These are phyloP conservation scores for Penicillium chermesinum DNA, from an alignment of 495 filamentous ascomycete species.

Conservation along the genomic window DNA sequence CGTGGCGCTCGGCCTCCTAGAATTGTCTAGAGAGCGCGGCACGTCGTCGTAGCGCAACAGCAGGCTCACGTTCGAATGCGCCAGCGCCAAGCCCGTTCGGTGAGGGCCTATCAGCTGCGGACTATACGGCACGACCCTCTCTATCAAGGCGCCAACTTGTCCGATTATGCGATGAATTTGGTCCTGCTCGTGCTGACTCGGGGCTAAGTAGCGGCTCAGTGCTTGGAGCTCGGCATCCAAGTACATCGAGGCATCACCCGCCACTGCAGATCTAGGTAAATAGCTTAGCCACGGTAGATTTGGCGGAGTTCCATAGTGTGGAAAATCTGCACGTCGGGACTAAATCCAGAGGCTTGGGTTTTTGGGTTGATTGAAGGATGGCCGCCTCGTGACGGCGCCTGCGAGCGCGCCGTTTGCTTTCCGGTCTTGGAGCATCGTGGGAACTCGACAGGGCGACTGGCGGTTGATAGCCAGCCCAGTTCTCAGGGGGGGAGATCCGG, in stretches of 20 bases:
- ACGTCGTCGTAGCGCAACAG: conserved; percentile 25
- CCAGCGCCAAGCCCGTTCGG: conserved; percentile 45
- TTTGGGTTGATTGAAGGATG: not conserved
- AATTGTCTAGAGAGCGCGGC: conserved; percentile 11
- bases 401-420: conserved; percentile 7
- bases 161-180: conserved; percentile 23
- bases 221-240: conserved; percentile 46
- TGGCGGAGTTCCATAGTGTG: not conserved
- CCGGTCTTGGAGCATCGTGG: not conserved
- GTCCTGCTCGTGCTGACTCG: conserved; percentile 28
- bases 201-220: conserved; percentile 39
- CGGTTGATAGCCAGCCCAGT: conserved; percentile 16
- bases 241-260: conserved; percentile 15
- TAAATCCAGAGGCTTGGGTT: conserved; percentile 12
- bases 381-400: conserved; percentile 1
- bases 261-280: conserved; percentile 2
- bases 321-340: not conserved
- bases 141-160: conserved; percentile 22
- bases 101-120: conserved; percentile 49
- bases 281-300: conserved; percentile 32
- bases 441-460: conserved; percentile 1
- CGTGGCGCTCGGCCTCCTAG: conserved; percentile 31
- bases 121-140: conserved; percentile 14
- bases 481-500: conserved; percentile 18
- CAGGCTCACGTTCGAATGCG: conserved; percentile 50